phyloP scores from a whole-genome alignment of 768 basidiomycete species.

The Mycena crocata region DNA sequence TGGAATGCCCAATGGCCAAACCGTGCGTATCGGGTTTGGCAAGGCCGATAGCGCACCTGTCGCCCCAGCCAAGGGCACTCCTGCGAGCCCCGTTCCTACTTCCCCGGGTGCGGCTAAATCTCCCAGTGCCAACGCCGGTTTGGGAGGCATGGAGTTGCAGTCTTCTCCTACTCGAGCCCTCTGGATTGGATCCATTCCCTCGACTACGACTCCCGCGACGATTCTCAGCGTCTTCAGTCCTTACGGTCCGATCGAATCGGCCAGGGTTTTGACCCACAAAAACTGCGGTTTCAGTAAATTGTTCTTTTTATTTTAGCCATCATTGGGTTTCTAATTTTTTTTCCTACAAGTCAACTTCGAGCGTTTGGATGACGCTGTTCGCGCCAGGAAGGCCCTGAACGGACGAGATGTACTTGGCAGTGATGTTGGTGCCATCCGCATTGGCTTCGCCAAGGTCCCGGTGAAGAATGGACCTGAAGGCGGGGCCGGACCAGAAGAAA shows the following conservation, averaged over 20 bases:
- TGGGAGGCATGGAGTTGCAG: conserved; percentile 85
- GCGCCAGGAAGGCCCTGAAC: conserved; percentile 95
- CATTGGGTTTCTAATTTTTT: conserved; percentile 7
- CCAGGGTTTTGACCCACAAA: conserved; percentile 95
- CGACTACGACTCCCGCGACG: conserved; percentile 93
- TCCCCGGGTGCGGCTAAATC: conserved; percentile 70
- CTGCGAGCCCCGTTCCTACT: conserved; percentile 72
- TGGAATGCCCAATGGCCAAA: conserved; percentile 94
- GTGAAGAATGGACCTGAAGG: conserved; percentile 86
- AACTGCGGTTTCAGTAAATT: conserved; percentile 93
- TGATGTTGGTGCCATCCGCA: conserved; percentile 96
- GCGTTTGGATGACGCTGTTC: conserved; percentile 94
- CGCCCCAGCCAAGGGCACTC: conserved; percentile 83
- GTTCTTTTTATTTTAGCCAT: conserved; percentile 4
- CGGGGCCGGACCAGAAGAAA: conserved; percentile 69
- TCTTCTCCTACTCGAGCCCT: conserved; percentile 94
- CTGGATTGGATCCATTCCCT: conserved; percentile 98
- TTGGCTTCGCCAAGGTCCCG: conserved; percentile 97
- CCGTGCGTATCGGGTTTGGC: conserved; percentile 97
- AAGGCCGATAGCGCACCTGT: conserved; percentile 97
- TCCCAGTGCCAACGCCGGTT: conserved; percentile 58
- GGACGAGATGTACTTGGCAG: conserved; percentile 96
- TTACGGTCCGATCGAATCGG: conserved; percentile 97
- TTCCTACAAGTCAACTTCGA: conserved; percentile 90
- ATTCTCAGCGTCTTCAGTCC: conserved; percentile 97